Conservation (phyloP, 2,329 filamentous ascomycete genomes). For the Zasmidium cellare region DNA sequence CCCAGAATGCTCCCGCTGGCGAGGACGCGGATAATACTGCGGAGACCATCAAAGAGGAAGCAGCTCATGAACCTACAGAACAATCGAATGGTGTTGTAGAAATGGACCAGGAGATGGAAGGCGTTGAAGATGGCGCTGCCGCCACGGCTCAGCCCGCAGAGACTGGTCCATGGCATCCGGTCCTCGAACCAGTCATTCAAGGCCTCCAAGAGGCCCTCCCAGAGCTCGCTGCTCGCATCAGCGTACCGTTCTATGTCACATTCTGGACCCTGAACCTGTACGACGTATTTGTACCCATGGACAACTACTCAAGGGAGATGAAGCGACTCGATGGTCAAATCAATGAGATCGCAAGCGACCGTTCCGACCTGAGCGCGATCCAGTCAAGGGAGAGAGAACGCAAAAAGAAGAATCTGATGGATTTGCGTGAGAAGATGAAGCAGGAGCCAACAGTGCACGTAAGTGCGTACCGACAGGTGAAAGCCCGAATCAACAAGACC, state of each 20-base stretch:
- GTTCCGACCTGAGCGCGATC: conserved; percentile 69
- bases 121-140: conserved; percentile 1
- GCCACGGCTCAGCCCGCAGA: conserved; percentile 7
- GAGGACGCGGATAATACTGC: conserved; percentile 54
- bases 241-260: conserved; percentile 77
- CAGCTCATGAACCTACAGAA: too few species aligned
- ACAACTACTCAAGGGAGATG: conserved; percentile 76
- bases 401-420: conserved; percentile 67
- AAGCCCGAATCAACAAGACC: conserved; percentile 67
- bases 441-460: conserved; percentile 72
- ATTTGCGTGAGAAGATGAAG: conserved; percentile 68
- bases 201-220: conserved; percentile 62
- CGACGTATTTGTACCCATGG: conserved; percentile 74
- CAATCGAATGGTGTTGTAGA: not conserved
- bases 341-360: conserved; percentile 66
- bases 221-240: conserved; percentile 68
- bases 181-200: conserved; percentile 72
- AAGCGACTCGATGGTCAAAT: conserved; percentile 67
- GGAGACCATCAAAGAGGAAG: too few species aligned
- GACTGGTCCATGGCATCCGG: conserved; percentile 58
- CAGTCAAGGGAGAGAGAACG: conserved; percentile 68
- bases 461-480: conserved; percentile 65
- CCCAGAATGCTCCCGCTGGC: not conserved
- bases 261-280: conserved; percentile 90
- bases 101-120: not conserved